phyloP scores from a whole-genome alignment of 2,329 filamentous ascomycete genomes.

The Boeremia lycopersici region DNA sequence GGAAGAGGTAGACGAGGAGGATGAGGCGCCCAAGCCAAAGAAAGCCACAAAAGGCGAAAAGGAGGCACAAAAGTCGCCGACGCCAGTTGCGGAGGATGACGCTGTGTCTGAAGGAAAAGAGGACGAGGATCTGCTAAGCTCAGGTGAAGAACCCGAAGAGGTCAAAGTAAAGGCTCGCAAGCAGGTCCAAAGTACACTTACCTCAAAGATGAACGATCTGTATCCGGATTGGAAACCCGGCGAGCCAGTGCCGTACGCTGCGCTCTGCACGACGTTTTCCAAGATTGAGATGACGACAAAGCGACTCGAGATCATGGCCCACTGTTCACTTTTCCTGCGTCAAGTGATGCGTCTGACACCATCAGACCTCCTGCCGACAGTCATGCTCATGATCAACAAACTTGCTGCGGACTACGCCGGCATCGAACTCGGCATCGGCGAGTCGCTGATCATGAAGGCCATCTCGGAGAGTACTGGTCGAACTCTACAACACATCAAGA shows the following conservation, averaged over 20 bases:
- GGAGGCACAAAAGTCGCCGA: slow-evolving; percentile 30
- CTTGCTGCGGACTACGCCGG: slow-evolving; percentile 95
- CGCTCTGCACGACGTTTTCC: slow-evolving; percentile 92
- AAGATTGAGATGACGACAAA: slow-evolving; percentile 95
- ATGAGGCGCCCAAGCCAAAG: slow-evolving; percentile 18
- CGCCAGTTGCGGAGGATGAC: slow-evolving; percentile 26
- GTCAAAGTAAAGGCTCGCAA: slow-evolving; percentile 76
- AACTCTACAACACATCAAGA: slow-evolving; percentile 86
- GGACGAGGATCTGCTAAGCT: slow-evolving; percentile 56
- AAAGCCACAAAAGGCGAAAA: slow-evolving; percentile 29
- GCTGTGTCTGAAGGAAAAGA: slow-evolving; percentile 33
- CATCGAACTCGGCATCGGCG: slow-evolving; percentile 96
- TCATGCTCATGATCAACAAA: slow-evolving; percentile 97
- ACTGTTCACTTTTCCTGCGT: slow-evolving; percentile 87
- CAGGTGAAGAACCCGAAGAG: slow-evolving; percentile 70
- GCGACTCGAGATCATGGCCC: slow-evolving; percentile 82
- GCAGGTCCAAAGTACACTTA: slow-evolving; percentile 78
- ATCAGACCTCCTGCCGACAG: slow-evolving; percentile 82
- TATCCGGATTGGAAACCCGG: slow-evolving; percentile 95
- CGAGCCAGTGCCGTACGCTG: slow-evolving; percentile 89
- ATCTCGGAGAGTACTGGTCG: slow-evolving; percentile 94
- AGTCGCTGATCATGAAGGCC: slow-evolving; percentile 98
- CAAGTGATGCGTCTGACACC: slow-evolving; percentile 94
- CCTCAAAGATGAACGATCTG: slow-evolving; percentile 72
- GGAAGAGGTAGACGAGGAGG: slow-evolving; percentile 26